These are phyloP conservation scores for Cardamine chenopodiifolia DNA, from an alignment of 345 rosid genomes.

Conservation along the genomic window DNA sequence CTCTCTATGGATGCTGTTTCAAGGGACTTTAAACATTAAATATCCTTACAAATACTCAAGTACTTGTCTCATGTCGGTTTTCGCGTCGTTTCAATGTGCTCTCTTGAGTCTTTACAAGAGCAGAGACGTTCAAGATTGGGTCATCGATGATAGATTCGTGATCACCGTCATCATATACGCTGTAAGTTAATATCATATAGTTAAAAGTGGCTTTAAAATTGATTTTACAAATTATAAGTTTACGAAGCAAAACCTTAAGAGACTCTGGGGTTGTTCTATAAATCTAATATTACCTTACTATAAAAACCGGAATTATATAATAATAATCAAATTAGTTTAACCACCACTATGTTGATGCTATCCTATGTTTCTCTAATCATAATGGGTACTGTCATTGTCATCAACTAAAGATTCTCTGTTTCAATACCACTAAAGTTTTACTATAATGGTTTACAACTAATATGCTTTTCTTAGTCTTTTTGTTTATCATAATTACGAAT, in stretches of 20 bases:
- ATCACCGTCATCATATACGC: conserved; percentile 53
- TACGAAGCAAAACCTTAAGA: neutral
- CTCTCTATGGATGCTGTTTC: conserved; percentile 64
- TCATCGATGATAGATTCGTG: conserved; percentile 51
- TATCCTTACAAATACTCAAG: conserved; percentile 68
- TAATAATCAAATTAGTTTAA: neutral
- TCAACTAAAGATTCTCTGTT: neutral
- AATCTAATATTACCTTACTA: too few relatives aligned
- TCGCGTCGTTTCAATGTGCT: conserved; percentile 63
- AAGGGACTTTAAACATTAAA: conserved; percentile 51
- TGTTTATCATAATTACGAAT: neutral
- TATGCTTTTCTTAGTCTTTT: neutral
- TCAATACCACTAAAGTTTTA: neutral
- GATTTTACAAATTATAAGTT: neutral
- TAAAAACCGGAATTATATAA: neutral
- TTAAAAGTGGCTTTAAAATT: neutral
- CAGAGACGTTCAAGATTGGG: conserved; percentile 48
- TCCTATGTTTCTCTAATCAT: conserved; percentile 6
- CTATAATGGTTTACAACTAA: neutral
- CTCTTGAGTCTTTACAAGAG: conserved; percentile 48
- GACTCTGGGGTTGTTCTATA: neutral
- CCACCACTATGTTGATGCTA: conserved; percentile 10
- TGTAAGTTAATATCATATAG: conserved; percentile 41
- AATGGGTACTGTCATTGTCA: neutral
- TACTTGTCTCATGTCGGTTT: conserved; percentile 61